Percentiles rank a stretch among this genome's conserved stretches.
Conservation (phyloP, 768 basidiomycete species). For the Suillus hirtellus region DNA sequence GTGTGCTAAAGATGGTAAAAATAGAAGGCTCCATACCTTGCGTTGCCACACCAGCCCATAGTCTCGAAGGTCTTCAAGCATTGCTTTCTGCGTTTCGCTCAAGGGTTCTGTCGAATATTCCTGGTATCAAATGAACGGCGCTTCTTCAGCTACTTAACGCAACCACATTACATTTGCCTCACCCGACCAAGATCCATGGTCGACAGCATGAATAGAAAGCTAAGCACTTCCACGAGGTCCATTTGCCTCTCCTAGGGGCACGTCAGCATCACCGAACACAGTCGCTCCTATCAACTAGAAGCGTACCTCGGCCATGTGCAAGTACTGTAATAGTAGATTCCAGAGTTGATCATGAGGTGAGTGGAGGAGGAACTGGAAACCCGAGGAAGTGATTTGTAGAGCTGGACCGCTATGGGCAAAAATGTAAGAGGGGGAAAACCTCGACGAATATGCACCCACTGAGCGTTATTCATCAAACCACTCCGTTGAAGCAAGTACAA, state of each 20-base stretch:
- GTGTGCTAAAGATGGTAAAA: slow-evolving; percentile 11
- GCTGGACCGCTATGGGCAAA: slow-evolving; percentile 46
- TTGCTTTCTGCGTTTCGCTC: slow-evolving; percentile 76
- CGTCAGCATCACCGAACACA: slow-evolving; percentile 19
- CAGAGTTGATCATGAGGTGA: slow-evolving; percentile 94
- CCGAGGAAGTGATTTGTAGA: slow-evolving; percentile 86
- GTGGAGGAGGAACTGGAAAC: slow-evolving; percentile 95
- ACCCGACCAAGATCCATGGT: slow-evolving; percentile 94
- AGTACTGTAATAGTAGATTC: slow-evolving; percentile 90
- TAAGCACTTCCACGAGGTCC: slow-evolving; percentile 91
- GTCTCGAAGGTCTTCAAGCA: slow-evolving; percentile 90
- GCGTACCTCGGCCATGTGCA: slow-evolving; percentile 79
- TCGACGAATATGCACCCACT: slow-evolving; percentile 44
- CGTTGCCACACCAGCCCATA: slow-evolving; percentile 94
- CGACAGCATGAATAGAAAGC: slow-evolving; percentile 95
- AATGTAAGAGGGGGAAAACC: neutral
- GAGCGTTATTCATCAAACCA: slow-evolving; percentile 77
- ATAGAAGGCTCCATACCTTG: slow-evolving; percentile 46
- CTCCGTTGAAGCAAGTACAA: slow-evolving; percentile 80
- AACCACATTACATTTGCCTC: slow-evolving; percentile 24
- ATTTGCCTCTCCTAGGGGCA: slow-evolving; percentile 71
- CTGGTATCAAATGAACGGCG: slow-evolving; percentile 39
- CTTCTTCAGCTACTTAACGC: neutral
- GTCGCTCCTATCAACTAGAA: neutral
- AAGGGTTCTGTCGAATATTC: slow-evolving; percentile 87